Evolutionary conservation across 2,329 filamentous ascomycete genomes (phyloP), one percentile per base, ranked within the genome.

Genomic region (Xylariomycetidae sp.): DNA sequence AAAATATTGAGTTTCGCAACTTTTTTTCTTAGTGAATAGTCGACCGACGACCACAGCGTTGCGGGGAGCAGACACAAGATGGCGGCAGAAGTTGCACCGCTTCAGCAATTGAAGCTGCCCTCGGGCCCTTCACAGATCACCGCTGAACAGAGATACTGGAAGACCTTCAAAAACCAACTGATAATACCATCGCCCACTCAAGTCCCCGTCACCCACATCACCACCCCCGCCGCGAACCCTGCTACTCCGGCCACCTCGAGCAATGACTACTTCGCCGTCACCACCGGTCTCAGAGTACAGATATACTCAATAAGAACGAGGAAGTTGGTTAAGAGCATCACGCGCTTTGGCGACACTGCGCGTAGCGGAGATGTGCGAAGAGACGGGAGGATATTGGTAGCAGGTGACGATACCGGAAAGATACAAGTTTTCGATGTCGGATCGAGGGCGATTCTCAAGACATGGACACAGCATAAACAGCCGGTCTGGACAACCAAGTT

Each of bases 91-190:
- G 85, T 94, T 53, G 77, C 80, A 61, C 84, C 85, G 41, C 69
- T 94, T 47, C 80, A 81, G 59, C 82, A 82, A 60, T 69, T 94
- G 56, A 94, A 88, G 72, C 76, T 94, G 56, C 81, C 90, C 37
- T 76, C 85, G 44, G 86, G 87, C 31, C 88, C 88, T 37, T 82
- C 84, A 25, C 83, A 87, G 34, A 66, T 90, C 30, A 95, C 90
- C 5, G 82, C 89, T 19, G 92, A 98, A 67, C 89, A 97, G 66
- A 77, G 82, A 46, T 97, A 97, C 72, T 98, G 94, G 94, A 85
- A 84, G 57, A 83, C 85, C 10, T 98, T 98, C 70, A 88, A 87
- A 65, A 92, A 89, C 49, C 86, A 89, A 46, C 79, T 94, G 37
- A 80, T 90, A 41, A 81, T 97, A 42, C 86, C 92, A 28, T 94